These are phyloP conservation scores for Hypoxylon sp. DNA, from an alignment of 2,329 filamentous ascomycete genomes.

Conservation along the genomic window DNA sequence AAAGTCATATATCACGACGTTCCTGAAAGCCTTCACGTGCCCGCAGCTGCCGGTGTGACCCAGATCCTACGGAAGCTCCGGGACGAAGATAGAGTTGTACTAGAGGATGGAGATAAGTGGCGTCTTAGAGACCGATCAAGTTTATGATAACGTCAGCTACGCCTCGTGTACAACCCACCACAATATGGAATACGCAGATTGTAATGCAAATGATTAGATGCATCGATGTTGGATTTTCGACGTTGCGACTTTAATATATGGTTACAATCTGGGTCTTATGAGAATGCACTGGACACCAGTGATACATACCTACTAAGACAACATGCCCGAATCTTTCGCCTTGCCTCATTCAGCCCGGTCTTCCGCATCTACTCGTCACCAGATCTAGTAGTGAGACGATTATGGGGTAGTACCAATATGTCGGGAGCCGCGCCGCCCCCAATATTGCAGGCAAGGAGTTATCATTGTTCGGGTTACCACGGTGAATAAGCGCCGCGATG, in stretches of 20 bases:
- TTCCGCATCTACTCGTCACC: constrained; percentile 21
- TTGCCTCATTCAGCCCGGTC: constrained; percentile 24
- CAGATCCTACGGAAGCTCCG: constrained; percentile 86
- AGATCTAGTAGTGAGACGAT: constrained; percentile 29
- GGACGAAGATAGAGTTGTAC: constrained; percentile 76
- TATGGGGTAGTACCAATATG: constrained; percentile 33
- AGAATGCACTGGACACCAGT: not conserved
- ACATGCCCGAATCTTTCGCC: constrained; percentile 16
- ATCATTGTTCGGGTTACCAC: constrained; percentile 21
- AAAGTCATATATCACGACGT: constrained; percentile 87
- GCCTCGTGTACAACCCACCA: not conserved
- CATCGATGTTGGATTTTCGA: constrained; percentile 5
- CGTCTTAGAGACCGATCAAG: constrained; percentile 60
- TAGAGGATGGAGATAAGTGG: constrained; percentile 60
- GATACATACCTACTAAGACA: constrained; percentile 13
- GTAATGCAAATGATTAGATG: not conserved
- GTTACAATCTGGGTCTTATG: not conserved
- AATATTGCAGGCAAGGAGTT: constrained; percentile 16
- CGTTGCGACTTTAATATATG: not conserved
- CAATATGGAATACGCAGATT: not conserved
- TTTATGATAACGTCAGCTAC: constrained; percentile 53
- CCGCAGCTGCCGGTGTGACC: constrained; percentile 81
- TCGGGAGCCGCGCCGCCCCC: constrained; percentile 27
- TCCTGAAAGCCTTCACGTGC: constrained; percentile 79
- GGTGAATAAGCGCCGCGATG: constrained; percentile 11